Percentiles rank a stretch among this genome's conserved stretches.
Evolutionary conservation across 2,329 filamentous ascomycete species (phyloP).

Genomic region (Fusarium veterinarium): DNA sequence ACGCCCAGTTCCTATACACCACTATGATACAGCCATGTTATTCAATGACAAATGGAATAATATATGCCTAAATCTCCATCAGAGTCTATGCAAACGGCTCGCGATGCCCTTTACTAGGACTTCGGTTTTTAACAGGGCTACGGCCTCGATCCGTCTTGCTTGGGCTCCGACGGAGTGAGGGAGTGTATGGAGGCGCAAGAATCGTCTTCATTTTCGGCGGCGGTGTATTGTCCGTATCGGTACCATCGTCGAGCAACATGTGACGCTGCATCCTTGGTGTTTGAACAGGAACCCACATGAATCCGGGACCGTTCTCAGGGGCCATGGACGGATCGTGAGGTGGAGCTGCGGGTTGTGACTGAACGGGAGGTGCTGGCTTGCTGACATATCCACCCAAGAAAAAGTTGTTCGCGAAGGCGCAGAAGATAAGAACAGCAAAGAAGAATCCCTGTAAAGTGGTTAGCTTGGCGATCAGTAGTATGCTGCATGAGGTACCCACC

Average conservation of each 20-base stretch:
- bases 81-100: slow-evolving; percentile 13
- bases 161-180: slow-evolving; percentile 59
- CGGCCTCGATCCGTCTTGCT: slow-evolving; percentile 61
- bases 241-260: slow-evolving; percentile 57
- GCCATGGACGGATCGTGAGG: slow-evolving; percentile 42
- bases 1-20: slow-evolving; percentile 31
- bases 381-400: slow-evolving; percentile 54
- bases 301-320: slow-evolving; percentile 54
- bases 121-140: slow-evolving; percentile 61
- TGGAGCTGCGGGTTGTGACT: slow-evolving; percentile 36
- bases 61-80: not conserved
- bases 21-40: slow-evolving; percentile 37
- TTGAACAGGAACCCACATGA: slow-evolving; percentile 63
- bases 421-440: slow-evolving; percentile 60
- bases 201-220: slow-evolving; percentile 55
- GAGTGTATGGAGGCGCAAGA: slow-evolving; percentile 58
- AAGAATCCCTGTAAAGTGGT: slow-evolving; percentile 59
- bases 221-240: slow-evolving; percentile 65
- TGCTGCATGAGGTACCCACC: slow-evolving; percentile 52
- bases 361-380: slow-evolving; percentile 42
- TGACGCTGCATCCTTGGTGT: slow-evolving; percentile 60
- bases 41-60: slow-evolving; percentile 22
- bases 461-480: slow-evolving; percentile 10
- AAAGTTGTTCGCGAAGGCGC: slow-evolving; percentile 63
- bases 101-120: slow-evolving; percentile 50